These are phyloP conservation scores for Pseudocohnilembus persalinus DNA, from an alignment of 169 alveolate species.

Conservation along the genomic window DNA sequence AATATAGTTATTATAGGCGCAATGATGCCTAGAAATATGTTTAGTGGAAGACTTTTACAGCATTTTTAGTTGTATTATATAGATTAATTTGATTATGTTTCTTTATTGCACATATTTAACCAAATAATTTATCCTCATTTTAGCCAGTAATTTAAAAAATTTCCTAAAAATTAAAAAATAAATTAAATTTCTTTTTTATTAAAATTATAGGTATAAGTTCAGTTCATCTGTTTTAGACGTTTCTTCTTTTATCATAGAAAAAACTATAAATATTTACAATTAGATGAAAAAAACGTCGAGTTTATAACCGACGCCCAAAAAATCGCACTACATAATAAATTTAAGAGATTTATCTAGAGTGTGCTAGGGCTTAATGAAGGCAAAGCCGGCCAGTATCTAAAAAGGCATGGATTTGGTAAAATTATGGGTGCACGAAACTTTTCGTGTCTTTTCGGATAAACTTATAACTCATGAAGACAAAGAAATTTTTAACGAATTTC, in stretches of 20 bases:
- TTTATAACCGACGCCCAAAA: conserved; percentile 75
- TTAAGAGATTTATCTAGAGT: conserved; percentile 79
- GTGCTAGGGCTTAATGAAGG: conserved; percentile 74
- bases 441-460: conserved; percentile 83
- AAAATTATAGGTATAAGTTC: neutral
- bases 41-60: conserved; percentile 67
- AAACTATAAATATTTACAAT: conserved; percentile 61
- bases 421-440: conserved; percentile 85
- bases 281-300: conserved; percentile 42
- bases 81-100: conserved; percentile 60
- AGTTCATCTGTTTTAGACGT: neutral
- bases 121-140: neutral
- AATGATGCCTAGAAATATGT: conserved; percentile 71
- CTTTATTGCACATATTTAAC: neutral
- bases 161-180: too few species aligned
- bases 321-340: conserved; percentile 75
- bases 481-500: conserved; percentile 41
- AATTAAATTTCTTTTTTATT: too few species aligned
- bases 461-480: conserved; percentile 69
- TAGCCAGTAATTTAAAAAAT: too few species aligned
- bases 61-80: conserved; percentile 71
- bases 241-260: neutral
- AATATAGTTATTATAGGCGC: conserved; percentile 69
- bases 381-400: conserved; percentile 25
- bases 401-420: conserved; percentile 57